These are phyloP conservation scores for Mortierella polycephala DNA, from an alignment of 371 early-diverging fungal genomes.

Conservation along the genomic window DNA sequence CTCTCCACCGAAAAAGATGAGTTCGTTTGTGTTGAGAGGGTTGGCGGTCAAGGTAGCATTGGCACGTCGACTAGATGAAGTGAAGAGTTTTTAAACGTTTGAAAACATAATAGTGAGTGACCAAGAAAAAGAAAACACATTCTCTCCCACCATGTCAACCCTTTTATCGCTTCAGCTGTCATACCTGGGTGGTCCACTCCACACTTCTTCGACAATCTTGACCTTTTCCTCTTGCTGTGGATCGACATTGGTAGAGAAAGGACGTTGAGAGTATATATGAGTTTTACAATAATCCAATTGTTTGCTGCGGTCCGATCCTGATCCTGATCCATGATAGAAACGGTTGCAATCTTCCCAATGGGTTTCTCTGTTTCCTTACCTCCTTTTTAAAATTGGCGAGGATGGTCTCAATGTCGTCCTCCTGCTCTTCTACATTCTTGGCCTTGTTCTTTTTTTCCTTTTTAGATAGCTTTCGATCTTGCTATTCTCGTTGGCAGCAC, in stretches of 20 bases:
- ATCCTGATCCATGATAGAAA: background rate
- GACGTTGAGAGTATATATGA: background rate
- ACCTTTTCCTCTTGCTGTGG: slow-evolving; percentile 58
- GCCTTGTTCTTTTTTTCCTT: slow-evolving; percentile 58
- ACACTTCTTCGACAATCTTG: slow-evolving; percentile 61
- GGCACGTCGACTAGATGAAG: slow-evolving; percentile 55
- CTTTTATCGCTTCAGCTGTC: too few relatives aligned
- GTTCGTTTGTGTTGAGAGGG: slow-evolving; percentile 63
- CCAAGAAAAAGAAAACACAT: background rate
- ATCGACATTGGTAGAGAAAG: background rate
- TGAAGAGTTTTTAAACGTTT: too few relatives aligned
- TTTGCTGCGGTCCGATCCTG: too few relatives aligned
- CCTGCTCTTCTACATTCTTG: slow-evolving; percentile 61
- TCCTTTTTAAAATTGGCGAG: slow-evolving; percentile 63
- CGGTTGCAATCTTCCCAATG: background rate
- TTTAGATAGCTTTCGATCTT: slow-evolving; percentile 58
- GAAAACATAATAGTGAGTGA: background rate
- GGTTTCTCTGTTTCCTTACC: slow-evolving; percentile 20
- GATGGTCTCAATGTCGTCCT: slow-evolving; percentile 73
- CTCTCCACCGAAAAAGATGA: slow-evolving; percentile 75
- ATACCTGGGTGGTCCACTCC: slow-evolving; percentile 60
- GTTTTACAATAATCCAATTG: background rate
- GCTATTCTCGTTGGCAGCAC: slow-evolving; percentile 9
- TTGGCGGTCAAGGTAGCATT: slow-evolving; percentile 65
- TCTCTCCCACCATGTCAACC: background rate